Conservation (phyloP, 2,329 filamentous ascomycete species). For the Aspergillus sclerotialis region DNA sequence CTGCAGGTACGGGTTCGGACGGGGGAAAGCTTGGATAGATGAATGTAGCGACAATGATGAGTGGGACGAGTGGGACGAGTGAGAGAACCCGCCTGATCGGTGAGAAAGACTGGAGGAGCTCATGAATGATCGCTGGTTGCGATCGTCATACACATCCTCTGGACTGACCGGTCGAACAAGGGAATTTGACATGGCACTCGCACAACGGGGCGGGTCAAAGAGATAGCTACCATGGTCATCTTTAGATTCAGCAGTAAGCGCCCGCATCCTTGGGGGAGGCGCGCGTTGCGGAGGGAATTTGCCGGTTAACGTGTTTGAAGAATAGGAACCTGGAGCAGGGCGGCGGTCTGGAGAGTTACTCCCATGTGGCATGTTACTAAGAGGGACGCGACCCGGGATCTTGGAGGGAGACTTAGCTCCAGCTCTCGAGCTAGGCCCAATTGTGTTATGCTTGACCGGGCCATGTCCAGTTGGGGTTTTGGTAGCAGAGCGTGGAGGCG, state of each 20-base stretch:
- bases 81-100: conserved; percentile 30
- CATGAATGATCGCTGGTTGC: conserved; percentile 40
- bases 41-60: conserved; percentile 31
- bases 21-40: conserved; percentile 23
- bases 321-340: conserved; percentile 35
- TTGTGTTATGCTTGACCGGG: conserved; percentile 34
- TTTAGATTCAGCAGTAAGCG: conserved; percentile 56
- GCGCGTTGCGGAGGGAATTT: conserved; percentile 47
- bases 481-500: conserved; percentile 37
- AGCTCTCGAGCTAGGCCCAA: conserved; percentile 17
- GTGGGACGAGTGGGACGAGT: conserved; percentile 36
- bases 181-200: conserved; percentile 41
- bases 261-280: conserved; percentile 88
- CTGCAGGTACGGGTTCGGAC: conserved; percentile 29
- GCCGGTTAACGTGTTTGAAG: conserved; percentile 38
- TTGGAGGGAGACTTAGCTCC: conserved; percentile 42
- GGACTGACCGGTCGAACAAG: conserved; percentile 57
- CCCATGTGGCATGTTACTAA: conserved; percentile 41
- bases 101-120: conserved; percentile 36
- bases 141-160: conserved; percentile 82
- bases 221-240: conserved; percentile 28
- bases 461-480: conserved; percentile 41
- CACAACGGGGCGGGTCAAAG: conserved; percentile 42
- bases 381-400: conserved; percentile 41
- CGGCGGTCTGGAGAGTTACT: conserved; percentile 77